Conservation (phyloP, 1,284 basidiomycete species). For the Abortiporus biennis region DNA sequence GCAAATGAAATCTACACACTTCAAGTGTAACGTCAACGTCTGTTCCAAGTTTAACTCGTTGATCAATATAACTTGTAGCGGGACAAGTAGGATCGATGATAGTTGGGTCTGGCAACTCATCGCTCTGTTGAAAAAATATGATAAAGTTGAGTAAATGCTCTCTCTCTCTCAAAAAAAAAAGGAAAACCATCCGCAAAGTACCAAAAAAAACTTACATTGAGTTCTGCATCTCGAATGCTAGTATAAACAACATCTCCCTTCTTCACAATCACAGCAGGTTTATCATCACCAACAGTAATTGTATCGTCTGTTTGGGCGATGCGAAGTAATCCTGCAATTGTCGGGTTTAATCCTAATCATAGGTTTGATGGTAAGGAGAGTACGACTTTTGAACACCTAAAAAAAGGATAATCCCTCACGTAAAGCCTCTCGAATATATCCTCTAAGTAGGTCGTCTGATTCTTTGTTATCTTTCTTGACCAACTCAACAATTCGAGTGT, state of each 20-base stretch:
- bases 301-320: slow-evolving; percentile 28
- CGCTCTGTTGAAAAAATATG: too few species aligned
- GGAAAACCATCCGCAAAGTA: too few species aligned
- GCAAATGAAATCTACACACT: too few species aligned
- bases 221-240: slow-evolving; percentile 43
- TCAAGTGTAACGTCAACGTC: too few species aligned
- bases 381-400: too few species aligned
- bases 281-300: slow-evolving; percentile 31
- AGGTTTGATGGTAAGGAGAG: too few species aligned
- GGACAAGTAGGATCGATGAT: too few species aligned
- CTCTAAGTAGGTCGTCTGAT: slow-evolving; percentile 33
- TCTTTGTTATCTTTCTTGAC: slow-evolving; percentile 27
- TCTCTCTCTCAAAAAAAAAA: too few species aligned
- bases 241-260: slow-evolving; percentile 38
- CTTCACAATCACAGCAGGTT: slow-evolving; percentile 32
- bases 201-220: slow-evolving; percentile 35
- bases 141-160: too few species aligned
- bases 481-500: slow-evolving; percentile 38
- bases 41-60: too few species aligned
- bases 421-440: slow-evolving; percentile 51
- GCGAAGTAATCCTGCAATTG: slow-evolving; percentile 40
- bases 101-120: too few species aligned
- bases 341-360: slow-evolving; percentile 25
- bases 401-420: slow-evolving; percentile 24
- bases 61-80: too few species aligned